Evolutionary conservation across 768 basidiomycete species (phyloP).

Genomic region (Lactarius hatsudake): DNA sequence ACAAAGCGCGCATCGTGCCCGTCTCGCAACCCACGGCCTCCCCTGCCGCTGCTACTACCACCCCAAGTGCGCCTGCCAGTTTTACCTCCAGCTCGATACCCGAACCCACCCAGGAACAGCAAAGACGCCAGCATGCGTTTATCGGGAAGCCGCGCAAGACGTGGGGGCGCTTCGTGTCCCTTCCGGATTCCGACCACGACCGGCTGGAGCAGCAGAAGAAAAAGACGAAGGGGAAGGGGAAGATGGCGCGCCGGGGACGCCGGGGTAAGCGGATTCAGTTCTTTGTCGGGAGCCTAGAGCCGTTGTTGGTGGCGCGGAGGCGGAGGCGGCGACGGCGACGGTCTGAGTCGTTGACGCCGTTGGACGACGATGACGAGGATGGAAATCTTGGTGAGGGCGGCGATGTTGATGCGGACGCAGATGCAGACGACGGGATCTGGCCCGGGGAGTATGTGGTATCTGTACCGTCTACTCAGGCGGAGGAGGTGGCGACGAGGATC

Average conservation of each 20-base stretch:
- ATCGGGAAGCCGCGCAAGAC: conserved; percentile 11
- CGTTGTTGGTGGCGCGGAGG: background rate
- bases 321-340: background rate
- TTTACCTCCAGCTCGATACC: background rate
- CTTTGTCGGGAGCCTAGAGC: conserved; percentile 8
- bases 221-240: background rate
- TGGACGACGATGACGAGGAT: background rate
- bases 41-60: background rate
- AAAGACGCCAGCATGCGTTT: background rate
- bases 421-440: conserved; percentile 7
- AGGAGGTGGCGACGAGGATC: background rate
- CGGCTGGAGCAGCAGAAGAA: background rate
- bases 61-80: background rate
- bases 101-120: background rate
- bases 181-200: background rate
- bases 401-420: background rate
- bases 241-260: background rate
- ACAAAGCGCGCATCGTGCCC: background rate
- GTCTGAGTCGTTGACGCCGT: background rate
- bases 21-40: background rate
- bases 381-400: background rate
- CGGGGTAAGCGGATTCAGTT: background rate
- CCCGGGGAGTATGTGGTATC: conserved; percentile 1
- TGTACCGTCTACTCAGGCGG: background rate
- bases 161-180: conserved; percentile 10